Conservation (phyloP, 495 filamentous ascomycete species). For the Opeltia flavorubescens region DNA sequence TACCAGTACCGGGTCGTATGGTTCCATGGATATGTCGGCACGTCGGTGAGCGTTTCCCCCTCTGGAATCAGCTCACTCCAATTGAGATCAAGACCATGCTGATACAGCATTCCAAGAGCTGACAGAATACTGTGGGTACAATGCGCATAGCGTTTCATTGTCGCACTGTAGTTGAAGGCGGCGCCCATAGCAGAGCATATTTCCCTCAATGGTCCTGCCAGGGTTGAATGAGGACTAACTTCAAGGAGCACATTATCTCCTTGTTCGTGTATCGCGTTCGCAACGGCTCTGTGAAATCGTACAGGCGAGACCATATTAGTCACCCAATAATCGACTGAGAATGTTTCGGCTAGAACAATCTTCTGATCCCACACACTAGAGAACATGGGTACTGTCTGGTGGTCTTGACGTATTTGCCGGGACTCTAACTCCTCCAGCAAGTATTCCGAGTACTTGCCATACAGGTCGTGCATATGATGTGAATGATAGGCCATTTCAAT, state of each 20-base stretch:
- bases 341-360: neutral
- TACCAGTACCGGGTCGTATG: slow-evolving; percentile 16
- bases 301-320: slow-evolving; percentile 33
- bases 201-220: slow-evolving; percentile 44
- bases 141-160: slow-evolving; percentile 25
- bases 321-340: slow-evolving; percentile 27
- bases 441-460: slow-evolving; percentile 18
- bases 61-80: neutral
- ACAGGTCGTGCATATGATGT: slow-evolving; percentile 26
- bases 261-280: neutral
- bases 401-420: neutral
- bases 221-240: slow-evolving; percentile 43
- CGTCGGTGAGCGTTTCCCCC: slow-evolving; percentile 18
- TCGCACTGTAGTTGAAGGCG: slow-evolving; percentile 17
- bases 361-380: slow-evolving; percentile 7
- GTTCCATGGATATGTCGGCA: slow-evolving; percentile 34
- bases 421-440: slow-evolving; percentile 17
- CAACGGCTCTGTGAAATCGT: slow-evolving; percentile 25
- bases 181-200: slow-evolving; percentile 27
- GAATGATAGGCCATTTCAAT: slow-evolving; percentile 27
- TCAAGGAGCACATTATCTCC: slow-evolving; percentile 28
- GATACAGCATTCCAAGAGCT: slow-evolving; percentile 12
- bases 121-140: slow-evolving; percentile 17
- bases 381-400: slow-evolving; percentile 2
- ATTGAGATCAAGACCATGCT: slow-evolving; percentile 6